Conservation (phyloP, 139 green algal species). For the Haematococcus lacustris region DNA sequence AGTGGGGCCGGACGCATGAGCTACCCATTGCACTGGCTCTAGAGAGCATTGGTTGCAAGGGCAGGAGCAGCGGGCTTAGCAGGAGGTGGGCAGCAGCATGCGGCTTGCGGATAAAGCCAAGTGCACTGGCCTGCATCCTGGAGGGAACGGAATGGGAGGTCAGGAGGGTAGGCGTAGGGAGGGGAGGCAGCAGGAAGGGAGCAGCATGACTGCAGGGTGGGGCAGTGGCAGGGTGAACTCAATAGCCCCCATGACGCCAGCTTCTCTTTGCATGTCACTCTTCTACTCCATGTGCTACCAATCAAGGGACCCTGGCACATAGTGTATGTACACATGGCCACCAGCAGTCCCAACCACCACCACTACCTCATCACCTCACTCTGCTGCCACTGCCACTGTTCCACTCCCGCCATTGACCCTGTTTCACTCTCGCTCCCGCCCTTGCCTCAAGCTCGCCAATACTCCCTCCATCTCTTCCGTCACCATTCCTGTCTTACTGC, state of each 20-base stretch:
- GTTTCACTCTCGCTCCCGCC: background rate
- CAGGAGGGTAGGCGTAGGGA: background rate
- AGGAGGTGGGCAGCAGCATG: background rate
- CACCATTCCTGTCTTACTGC: background rate
- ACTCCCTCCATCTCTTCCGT: background rate
- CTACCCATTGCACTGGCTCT: background rate
- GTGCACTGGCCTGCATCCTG: background rate
- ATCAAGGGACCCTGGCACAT: no score
- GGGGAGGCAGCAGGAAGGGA: background rate
- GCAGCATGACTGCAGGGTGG: background rate
- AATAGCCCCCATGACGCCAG: no score
- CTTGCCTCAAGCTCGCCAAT: background rate
- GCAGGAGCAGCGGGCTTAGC: background rate
- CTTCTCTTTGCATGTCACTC: no score
- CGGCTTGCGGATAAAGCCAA: no score
- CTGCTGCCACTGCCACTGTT: background rate
- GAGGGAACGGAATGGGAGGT: background rate
- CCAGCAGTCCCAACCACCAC: no score
- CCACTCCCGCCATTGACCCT: background rate
- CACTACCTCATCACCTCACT: no score
- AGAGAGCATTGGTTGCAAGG: background rate
- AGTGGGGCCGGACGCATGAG: conserved; percentile 42
- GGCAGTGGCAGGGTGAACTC: background rate
- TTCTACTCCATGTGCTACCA: no score
- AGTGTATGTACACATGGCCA: no score